Conservation (phyloP, 2,329 filamentous ascomycete species). For the Fusarium citri region DNA sequence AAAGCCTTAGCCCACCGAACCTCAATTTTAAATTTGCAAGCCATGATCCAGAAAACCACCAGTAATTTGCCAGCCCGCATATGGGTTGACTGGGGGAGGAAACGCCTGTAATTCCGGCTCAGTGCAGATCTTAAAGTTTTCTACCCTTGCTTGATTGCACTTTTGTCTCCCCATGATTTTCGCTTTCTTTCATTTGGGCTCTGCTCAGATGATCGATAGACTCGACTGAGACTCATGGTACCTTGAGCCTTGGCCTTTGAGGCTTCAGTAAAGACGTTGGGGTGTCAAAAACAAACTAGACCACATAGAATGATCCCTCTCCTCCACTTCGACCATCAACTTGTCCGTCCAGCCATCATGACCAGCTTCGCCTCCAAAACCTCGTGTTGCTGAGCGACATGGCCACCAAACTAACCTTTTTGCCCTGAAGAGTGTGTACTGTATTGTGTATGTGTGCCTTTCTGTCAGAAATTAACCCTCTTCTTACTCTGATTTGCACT, state of each 20-base stretch:
- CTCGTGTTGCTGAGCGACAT: conserved; percentile 41
- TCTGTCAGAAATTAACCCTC: not conserved
- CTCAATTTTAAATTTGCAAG: conserved; percentile 50
- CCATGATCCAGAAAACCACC: conserved; percentile 44
- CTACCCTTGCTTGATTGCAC: not conserved
- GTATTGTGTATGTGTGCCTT: not conserved
- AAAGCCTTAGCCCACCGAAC: conserved; percentile 35
- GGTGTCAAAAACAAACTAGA: conserved; percentile 11
- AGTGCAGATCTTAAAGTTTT: conserved; percentile 36
- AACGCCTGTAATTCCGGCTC: conserved; percentile 42
- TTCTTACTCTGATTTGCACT: conserved; percentile 12
- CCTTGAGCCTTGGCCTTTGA: not conserved
- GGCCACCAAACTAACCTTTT: conserved; percentile 21
- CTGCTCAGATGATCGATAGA: conserved; percentile 11
- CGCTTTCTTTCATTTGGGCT: not conserved
- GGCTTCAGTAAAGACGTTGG: conserved; percentile 23
- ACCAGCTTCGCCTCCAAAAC: conserved; percentile 38
- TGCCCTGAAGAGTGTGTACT: not conserved
- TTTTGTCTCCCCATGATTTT: conserved; percentile 5
- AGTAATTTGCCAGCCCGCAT: conserved; percentile 45
- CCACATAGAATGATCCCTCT: conserved; percentile 26
- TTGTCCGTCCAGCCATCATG: conserved; percentile 34
- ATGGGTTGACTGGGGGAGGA: conserved; percentile 34
- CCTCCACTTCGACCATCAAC: conserved; percentile 29
- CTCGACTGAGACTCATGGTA: conserved; percentile 19